A percentile compares a stretch with the other conserved stretches of the same genome.
Conservation (phyloP, 108 stramenopile species). For the Schizochytrium sp. region DNA sequence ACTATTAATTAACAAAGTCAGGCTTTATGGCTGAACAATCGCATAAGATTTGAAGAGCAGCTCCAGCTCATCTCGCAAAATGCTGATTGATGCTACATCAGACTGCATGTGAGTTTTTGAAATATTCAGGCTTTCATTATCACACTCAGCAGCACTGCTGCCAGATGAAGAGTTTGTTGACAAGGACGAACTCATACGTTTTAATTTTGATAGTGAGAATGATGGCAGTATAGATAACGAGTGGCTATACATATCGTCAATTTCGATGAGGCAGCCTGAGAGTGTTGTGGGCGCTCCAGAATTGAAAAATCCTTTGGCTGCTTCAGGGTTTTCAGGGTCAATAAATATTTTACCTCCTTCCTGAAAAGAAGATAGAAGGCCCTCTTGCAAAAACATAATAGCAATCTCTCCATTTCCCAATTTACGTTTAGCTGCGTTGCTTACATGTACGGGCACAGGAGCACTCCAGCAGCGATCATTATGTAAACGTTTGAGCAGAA, state of each 20-base stretch:
- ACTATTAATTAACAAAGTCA: too few relatives aligned
- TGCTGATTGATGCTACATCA: neutral
- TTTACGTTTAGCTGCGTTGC: constrained; percentile 13
- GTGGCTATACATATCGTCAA: constrained; percentile 7
- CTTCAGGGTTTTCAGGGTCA: neutral
- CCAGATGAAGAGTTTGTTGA: too few relatives aligned
- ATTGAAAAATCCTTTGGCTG: neutral
- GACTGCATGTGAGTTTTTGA: neutral
- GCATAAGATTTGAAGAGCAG: neutral
- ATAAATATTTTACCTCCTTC: neutral
- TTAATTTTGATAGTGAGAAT: too few relatives aligned
- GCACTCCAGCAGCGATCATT: neutral
- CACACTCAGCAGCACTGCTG: too few relatives aligned
- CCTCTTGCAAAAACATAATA: neutral
- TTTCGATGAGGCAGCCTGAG: constrained; percentile 4
- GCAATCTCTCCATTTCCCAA: neutral
- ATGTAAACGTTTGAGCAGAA: constrained; percentile 15
- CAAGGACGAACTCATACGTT: too few relatives aligned
- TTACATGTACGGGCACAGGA: constrained; percentile 11
- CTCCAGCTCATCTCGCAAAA: constrained; percentile 12
- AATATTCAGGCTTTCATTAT: too few relatives aligned
- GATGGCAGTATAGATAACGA: too few relatives aligned
- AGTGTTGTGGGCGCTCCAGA: constrained; percentile 27
- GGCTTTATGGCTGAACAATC: neutral
- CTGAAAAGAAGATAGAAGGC: neutral